Percentiles rank a stretch among this genome's conserved stretches.
Evolutionary conservation across 2,329 filamentous ascomycete species (phyloP).

Genomic region (Neobulgaria alba): DNA sequence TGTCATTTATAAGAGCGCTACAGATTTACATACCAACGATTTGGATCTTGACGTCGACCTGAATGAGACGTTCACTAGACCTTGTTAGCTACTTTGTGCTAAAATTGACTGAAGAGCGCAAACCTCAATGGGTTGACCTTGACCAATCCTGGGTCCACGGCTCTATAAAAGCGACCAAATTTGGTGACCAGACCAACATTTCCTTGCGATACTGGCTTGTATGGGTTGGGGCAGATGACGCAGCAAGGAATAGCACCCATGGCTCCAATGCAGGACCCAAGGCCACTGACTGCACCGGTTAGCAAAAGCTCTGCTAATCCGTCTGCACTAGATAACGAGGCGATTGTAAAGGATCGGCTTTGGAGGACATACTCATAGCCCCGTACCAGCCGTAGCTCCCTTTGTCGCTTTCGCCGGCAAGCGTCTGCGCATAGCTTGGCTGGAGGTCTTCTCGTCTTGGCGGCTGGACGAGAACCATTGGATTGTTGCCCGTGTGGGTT

Average conservation of each 20-base stretch:
- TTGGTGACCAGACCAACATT: conserved; percentile 93
- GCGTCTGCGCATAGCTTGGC: conserved; percentile 56
- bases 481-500: conserved; percentile 23
- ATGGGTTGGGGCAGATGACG: conserved; percentile 87
- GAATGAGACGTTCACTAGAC: conserved; percentile 78
- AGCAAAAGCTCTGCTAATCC: too few relatives aligned
- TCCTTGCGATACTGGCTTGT: conserved; percentile 84
- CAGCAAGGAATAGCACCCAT: conserved; percentile 87
- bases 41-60: conserved; percentile 98
- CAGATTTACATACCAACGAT: conserved; percentile 54
- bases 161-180: conserved; percentile 90
- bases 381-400: conserved; percentile 83
- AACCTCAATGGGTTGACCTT: conserved; percentile 96
- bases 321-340: background rate
- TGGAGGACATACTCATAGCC: conserved; percentile 57
- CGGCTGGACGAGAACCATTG: conserved; percentile 65
- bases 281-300: conserved; percentile 49
- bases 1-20: background rate
- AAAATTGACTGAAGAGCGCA: too few relatives aligned
- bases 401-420: conserved; percentile 56
- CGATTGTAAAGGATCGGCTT: background rate
- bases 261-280: conserved; percentile 69
- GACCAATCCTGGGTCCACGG: conserved; percentile 92
- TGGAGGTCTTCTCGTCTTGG: conserved; percentile 76
- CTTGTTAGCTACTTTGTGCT: too few relatives aligned